phyloP scores from a whole-genome alignment of 2,329 filamentous ascomycete genomes.

The Cladosporium colombiae region DNA sequence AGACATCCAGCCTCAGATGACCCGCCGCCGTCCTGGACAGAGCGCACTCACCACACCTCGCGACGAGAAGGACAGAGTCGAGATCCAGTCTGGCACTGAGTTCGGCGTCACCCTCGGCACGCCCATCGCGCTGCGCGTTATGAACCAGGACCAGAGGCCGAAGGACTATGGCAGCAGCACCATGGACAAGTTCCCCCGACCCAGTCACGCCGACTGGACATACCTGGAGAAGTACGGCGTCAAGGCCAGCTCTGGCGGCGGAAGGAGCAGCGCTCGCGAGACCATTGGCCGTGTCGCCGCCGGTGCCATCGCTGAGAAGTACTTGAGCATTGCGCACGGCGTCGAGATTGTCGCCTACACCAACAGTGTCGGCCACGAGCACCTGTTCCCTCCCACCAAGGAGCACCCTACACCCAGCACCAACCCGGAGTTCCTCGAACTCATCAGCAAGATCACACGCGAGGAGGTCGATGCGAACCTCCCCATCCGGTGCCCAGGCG shows the following conservation, averaged over 20 bases:
- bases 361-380: slow-evolving; percentile 76
- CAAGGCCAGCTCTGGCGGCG: slow-evolving; percentile 86
- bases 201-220: slow-evolving; percentile 93
- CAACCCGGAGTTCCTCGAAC: slow-evolving; percentile 75
- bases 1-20: slow-evolving; percentile 95
- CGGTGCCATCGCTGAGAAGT: slow-evolving; percentile 91
- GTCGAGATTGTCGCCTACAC: slow-evolving; percentile 92
- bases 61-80: slow-evolving; percentile 86
- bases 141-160: slow-evolving; percentile 90
- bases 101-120: slow-evolving; percentile 87
- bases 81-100: slow-evolving; percentile 92
- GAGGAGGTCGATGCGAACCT: slow-evolving; percentile 76
- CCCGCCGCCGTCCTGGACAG: slow-evolving; percentile 84
- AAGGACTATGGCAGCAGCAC: slow-evolving; percentile 88
- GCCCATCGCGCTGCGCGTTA: slow-evolving; percentile 82
- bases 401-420: slow-evolving; percentile 68
- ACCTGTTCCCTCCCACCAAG: slow-evolving; percentile 72
- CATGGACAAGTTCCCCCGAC: slow-evolving; percentile 88
- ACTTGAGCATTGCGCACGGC: slow-evolving; percentile 75
- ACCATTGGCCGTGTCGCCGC: slow-evolving; percentile 90
- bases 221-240: slow-evolving; percentile 97
- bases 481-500: slow-evolving; percentile 84
- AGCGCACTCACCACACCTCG: slow-evolving; percentile 86
- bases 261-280: slow-evolving; percentile 87
- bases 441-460: slow-evolving; percentile 73